Base-by-base conservation (phyloP, 345 rosid genomes). In the Diplotaxis tenuifolia region DNA sequence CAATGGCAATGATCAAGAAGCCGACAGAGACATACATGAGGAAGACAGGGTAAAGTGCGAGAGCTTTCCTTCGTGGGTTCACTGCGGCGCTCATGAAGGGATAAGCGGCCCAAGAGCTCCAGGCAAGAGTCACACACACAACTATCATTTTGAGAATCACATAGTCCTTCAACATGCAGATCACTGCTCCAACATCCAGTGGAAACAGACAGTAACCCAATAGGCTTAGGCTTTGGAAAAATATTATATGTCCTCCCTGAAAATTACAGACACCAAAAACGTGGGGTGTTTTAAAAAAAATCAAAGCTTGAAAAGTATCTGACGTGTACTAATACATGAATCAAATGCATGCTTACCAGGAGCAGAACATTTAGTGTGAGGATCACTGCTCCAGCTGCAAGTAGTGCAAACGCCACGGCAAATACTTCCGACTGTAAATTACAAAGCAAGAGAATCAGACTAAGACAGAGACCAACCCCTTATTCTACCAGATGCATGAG, bases 11-110 rank as follows among this genome's bases (percentile, higher is more conserved):
- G 81, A 88, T 94, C 67, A 94, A 92, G 83, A 91, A 94, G 57
- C 97, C 96, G 50, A 91, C 98, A 1, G 96, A 94, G 71, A 94
- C 96, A 22, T 94, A 88, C 98, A 94, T 94, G 78, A 91, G 97
- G 78, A 94, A 89, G 69, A 91, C 95, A 0, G 98, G 97, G 77
- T 87, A 91, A 52, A 91, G 96, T 2, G 97, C 93, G 0, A 91
- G 97, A 34, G 93, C 96, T 78, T 92, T 92, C 38, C 96, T 80
- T 75, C 90, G 80, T 2, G 96, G 93, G 78, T 88, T 92, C 65
- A 92, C 96, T 0, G 97, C 97, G 1, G 96, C 82, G 58, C 97
- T 89, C 93, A 92, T 92, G 88, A 92, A 92, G 18, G 97, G 97
- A 75, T 89, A 92, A 67, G 97, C 96, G 9, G 97, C 94, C 97